Evolutionary conservation across 441 rosid genomes (phyloP).

Genomic region (Populus hybrid): DNA sequence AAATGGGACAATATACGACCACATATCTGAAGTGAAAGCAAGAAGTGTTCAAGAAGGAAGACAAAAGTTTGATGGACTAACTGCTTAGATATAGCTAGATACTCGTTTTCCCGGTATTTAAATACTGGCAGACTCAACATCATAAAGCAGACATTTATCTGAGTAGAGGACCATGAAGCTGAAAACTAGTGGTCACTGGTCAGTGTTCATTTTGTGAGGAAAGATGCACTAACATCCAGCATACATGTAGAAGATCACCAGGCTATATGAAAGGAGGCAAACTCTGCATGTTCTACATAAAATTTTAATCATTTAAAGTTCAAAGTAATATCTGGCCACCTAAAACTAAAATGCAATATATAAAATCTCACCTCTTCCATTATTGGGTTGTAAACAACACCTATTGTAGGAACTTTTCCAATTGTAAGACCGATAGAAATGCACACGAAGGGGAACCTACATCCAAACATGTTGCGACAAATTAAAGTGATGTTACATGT

Average conservation of each 20-base stretch:
- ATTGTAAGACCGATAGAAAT: slow-evolving; percentile 90
- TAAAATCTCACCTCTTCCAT: slow-evolving; percentile 69
- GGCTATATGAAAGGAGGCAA: not conserved
- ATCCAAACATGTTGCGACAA: slow-evolving; percentile 9
- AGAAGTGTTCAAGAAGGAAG: too few species aligned
- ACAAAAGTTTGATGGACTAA: too few species aligned
- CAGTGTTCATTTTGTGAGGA: not conserved
- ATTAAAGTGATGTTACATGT: slow-evolving; percentile 3
- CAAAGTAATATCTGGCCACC: not conserved
- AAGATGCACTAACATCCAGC: not conserved
- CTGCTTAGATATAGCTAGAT: not conserved
- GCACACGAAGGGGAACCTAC: slow-evolving; percentile 85
- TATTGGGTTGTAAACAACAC: slow-evolving; percentile 89
- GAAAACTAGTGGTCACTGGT: not conserved
- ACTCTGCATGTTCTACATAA: not conserved
- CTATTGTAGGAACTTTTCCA: slow-evolving; percentile 70
- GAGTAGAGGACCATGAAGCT: not conserved
- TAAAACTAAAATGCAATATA: not conserved
- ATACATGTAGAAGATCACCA: not conserved
- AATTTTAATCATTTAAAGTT: not conserved
- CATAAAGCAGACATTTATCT: not conserved
- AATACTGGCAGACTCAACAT: not conserved
- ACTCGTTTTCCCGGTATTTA: not conserved
- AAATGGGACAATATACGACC: not conserved
- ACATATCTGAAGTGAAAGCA: not conserved